phyloP scores from a whole-genome alignment of 345 rosid species.

The Eucalyptus cloeziana region DNA sequence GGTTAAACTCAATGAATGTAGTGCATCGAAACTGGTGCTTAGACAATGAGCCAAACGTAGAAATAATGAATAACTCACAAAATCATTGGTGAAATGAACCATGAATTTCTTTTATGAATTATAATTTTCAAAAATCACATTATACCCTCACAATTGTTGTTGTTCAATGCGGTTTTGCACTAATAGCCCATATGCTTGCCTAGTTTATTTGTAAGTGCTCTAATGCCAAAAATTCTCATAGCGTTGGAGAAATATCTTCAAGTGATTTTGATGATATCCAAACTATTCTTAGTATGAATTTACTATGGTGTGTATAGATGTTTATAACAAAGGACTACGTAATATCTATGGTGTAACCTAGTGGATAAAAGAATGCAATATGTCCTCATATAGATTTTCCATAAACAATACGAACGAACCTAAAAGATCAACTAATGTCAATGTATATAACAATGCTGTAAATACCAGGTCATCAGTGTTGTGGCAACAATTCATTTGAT shows the following conservation, averaged over 20 bases:
- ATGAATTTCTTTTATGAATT: not conserved
- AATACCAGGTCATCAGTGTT: too few relatives aligned
- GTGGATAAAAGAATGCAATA: too few relatives aligned
- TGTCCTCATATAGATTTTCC: too few relatives aligned
- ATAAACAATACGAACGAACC: rapidly evolving
- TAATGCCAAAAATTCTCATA: not conserved
- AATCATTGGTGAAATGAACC: not conserved
- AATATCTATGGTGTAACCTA: too few relatives aligned
- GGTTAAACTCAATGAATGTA: not conserved
- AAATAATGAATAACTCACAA: not conserved
- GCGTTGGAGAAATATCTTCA: too few relatives aligned
- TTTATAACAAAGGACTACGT: too few relatives aligned
- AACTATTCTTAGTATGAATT: too few relatives aligned
- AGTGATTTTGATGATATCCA: too few relatives aligned
- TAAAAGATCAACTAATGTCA: too few relatives aligned
- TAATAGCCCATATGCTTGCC: not conserved
- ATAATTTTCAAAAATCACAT: not conserved
- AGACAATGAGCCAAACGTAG: not conserved
- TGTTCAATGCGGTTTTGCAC: not conserved
- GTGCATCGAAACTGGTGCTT: not conserved
- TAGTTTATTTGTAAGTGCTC: not conserved
- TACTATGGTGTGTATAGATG: too few relatives aligned
- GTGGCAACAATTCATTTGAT: too few relatives aligned
- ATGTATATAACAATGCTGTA: too few relatives aligned
- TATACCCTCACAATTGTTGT: not conserved